A percentile compares a stretch with the other conserved stretches of the same genome.
Conservation (phyloP, 1,139 yeast species). For the Kurtzmaniella quercitrusa region DNA sequence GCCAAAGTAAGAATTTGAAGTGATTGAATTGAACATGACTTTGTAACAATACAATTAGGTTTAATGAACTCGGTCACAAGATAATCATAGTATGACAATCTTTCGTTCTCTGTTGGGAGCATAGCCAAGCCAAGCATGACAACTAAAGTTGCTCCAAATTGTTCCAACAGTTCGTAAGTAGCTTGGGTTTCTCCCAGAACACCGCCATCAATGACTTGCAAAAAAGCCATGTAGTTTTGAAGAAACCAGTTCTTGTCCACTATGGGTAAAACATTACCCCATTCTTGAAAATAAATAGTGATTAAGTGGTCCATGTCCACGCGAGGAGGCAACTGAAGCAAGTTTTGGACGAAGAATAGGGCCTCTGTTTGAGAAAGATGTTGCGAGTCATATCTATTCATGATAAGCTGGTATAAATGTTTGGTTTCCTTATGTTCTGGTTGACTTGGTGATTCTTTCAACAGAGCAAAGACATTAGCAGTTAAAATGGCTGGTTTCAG, state of each 20-base stretch:
- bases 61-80: slow-evolving; percentile 52
- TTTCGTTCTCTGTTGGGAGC: slow-evolving; percentile 33
- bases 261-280: slow-evolving; percentile 72
- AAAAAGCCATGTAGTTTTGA: slow-evolving; percentile 49
- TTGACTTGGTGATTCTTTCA: slow-evolving; percentile 45
- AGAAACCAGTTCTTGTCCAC: slow-evolving; percentile 64
- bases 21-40: slow-evolving; percentile 62
- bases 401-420: slow-evolving; percentile 20
- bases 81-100: slow-evolving; percentile 45
- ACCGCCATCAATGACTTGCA: slow-evolving; percentile 32
- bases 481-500: slow-evolving; percentile 66
- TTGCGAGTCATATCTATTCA: slow-evolving; percentile 27
- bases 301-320: slow-evolving; percentile 54
- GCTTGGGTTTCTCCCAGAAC: slow-evolving; percentile 9
- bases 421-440: slow-evolving; percentile 10
- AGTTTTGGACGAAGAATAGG: slow-evolving; percentile 36
- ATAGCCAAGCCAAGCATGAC: slow-evolving; percentile 58
- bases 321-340: slow-evolving; percentile 51
- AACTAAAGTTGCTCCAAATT: slow-evolving; percentile 59
- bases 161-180: slow-evolving; percentile 40
- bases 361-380: slow-evolving; percentile 33
- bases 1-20: slow-evolving; percentile 69
- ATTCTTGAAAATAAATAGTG: slow-evolving; percentile 66
- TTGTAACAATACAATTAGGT: slow-evolving; percentile 48
- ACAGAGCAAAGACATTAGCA: slow-evolving; percentile 64